These are phyloP conservation scores for Sergeia podlipaevii DNA, from an alignment of 208 protist genomes.

Conservation along the genomic window DNA sequence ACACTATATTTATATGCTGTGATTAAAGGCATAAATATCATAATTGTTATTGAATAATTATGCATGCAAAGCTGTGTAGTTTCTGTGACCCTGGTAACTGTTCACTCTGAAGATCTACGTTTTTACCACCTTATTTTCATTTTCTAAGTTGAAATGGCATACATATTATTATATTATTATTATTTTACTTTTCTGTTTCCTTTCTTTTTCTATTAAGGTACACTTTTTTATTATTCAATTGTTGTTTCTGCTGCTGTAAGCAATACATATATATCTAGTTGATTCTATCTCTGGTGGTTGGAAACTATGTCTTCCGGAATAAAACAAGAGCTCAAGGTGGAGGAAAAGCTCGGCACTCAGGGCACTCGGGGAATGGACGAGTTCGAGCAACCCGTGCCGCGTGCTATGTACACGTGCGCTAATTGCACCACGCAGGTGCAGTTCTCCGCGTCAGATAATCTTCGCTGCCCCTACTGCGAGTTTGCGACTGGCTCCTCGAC, in stretches of 20 bases:
- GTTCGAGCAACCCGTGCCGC: conserved; percentile 21
- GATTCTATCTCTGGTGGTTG: background rate
- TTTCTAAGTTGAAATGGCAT: too few species aligned
- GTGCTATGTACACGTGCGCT: conserved; percentile 74
- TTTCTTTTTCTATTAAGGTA: conserved; percentile 1
- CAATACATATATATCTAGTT: background rate
- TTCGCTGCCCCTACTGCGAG: conserved; percentile 79
- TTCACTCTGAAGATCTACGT: too few species aligned
- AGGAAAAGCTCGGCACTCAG: conserved; percentile 12
- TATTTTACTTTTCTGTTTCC: background rate
- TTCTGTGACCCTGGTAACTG: too few species aligned
- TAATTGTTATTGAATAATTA: too few species aligned
- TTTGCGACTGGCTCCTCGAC: conserved; percentile 79
- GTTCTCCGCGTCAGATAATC: conserved; percentile 36
- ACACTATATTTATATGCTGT: too few species aligned
- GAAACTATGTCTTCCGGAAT: conserved; percentile 13
- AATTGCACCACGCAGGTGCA: conserved; percentile 74
- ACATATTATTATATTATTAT: background rate
- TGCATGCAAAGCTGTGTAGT: too few species aligned
- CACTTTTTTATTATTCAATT: background rate
- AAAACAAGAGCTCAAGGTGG: conserved; percentile 35
- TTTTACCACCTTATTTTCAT: too few species aligned
- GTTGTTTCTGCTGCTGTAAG: background rate
- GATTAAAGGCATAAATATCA: too few species aligned
- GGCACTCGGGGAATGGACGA: background rate